Base-by-base conservation (phyloP, 2,329 filamentous ascomycete species). In the Aphanoascus verrucosus region DNA sequence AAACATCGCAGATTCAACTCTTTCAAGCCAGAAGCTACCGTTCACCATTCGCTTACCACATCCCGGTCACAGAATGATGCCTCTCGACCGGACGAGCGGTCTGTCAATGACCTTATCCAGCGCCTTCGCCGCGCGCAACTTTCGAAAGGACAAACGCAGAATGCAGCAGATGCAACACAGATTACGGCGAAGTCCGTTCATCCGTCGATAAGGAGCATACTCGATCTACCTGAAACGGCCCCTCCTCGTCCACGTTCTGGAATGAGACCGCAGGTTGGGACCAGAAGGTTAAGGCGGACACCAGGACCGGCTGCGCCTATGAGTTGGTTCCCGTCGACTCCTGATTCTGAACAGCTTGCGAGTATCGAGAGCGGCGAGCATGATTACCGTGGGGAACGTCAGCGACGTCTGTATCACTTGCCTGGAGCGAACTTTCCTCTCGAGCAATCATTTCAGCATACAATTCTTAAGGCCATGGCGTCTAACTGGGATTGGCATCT, bases 401-500 rank as follows among this genome's bases (percentile, higher is more conserved):
- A 61, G 11, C 60, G 66, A 55, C 65, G 66, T 1, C 52, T 72
- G n/a, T 63, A 70, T 20, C 63, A 64, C 23, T 62, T 76, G 1
- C 74, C 72, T 0, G 71, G 70, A 12, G 57, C 63, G 14, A 56
- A 55, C 1, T 69, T 74, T 32, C 72, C 73, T 2, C 51, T 55
- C 2, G 55, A 60, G 23, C 48, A 55, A n/a, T 77, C 73, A 50
- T 65, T 84, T 6, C 58, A 75, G 44, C 74, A 82, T 64, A 61
- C 69, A 4, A 64, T 74, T 14, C 62, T 84, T 37, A 79, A 76
- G 58, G 69, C 71, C 0, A 74, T 83, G 60, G 78, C 79, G 1
- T 60, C 64, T 20, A 72, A 80, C 20, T 84, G 80, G 80, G 64
- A 71, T 8, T 74, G 75, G 64, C 74, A 83, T 56, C 64, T 77